Evolutionary conservation across 352 stramenopile species (phyloP), one percentile per base, ranked within the genome.

Genomic region (Globisporangium apiculatum): DNA sequence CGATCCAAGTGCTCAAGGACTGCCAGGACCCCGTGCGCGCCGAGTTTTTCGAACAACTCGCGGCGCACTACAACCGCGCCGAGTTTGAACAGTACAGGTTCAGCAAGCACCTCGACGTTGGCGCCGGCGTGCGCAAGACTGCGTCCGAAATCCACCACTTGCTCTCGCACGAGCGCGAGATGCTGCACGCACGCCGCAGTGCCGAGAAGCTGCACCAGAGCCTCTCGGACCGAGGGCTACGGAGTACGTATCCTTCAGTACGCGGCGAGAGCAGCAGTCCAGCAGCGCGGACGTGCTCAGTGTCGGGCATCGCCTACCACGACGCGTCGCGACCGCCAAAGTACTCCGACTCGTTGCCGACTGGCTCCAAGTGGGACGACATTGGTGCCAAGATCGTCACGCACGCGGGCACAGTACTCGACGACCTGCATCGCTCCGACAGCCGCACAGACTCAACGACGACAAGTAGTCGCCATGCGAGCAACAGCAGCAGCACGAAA

Each of bases 31-130:
- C 60, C n/a, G 53, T 68, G 48, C 73, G 69, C 5, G 64, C 68
- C 9, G 71, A 68, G 5, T 87, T 88, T 55, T 59, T 91, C 18
- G 49, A 60, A 0, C 72, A 75, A 18, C 51, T 89, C 8, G 65
- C 68, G 2, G 51, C 67, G 1, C 69, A 86, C 51, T 93, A 93
- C 63, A 90, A 90, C 56, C 83, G 80, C 24, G 69, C 71, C 58
- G 78, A 92, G 64, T 87, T 75, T 50, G 75, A 90, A 49, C 73
- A 88, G 61, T 87, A 91, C 65, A 61, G 79, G 43, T 90, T 84
- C 67, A 89, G 80, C 47, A 68, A 88, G 31, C 72, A 87, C 48
- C 56, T 92, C 17, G 80, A 91, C 57, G 59, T 86, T 43, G 76
- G 78, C 15, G 80, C 78, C 10, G 76, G 73, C 4, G 75, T 88